These are phyloP conservation scores for Phytophthora tentaculata DNA, from an alignment of 352 stramenopile genomes.

Conservation along the genomic window DNA sequence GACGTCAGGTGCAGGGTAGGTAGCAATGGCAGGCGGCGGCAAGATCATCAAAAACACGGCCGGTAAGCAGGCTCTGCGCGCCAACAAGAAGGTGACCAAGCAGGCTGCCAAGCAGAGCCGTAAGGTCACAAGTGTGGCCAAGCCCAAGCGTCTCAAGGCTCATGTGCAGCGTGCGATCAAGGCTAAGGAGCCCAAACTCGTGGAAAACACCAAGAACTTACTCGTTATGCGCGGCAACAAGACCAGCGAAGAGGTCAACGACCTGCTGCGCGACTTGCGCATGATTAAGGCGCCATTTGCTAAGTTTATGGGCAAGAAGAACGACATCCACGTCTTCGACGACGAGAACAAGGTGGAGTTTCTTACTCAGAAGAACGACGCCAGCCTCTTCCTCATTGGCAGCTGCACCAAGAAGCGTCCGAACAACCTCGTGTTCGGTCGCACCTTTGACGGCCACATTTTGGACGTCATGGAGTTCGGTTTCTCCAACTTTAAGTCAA, in stretches of 20 bases:
- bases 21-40: conserved; percentile 61
- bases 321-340: conserved; percentile 95
- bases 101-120: conserved; percentile 71
- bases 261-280: conserved; percentile 84
- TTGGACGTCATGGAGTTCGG: conserved; percentile 98
- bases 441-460: conserved; percentile 98
- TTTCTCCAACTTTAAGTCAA: conserved; percentile 95
- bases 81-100: conserved; percentile 73
- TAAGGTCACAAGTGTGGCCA: conserved; percentile 72
- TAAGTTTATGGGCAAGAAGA: conserved; percentile 93
- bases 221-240: conserved; percentile 92
- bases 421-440: conserved; percentile 98
- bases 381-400: conserved; percentile 95
- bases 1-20: conserved; percentile 21
- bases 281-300: conserved; percentile 88
- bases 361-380: conserved; percentile 98
- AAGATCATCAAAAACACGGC: conserved; percentile 77
- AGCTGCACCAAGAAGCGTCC: conserved; percentile 99
- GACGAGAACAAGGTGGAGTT: conserved; percentile 94
- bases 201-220: conserved; percentile 92
- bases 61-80: conserved; percentile 70
- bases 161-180: conserved; percentile 85
- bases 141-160: conserved; percentile 84
- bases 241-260: conserved; percentile 85
- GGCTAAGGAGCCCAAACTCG: conserved; percentile 91